phyloP scores from a whole-genome alignment of 768 basidiomycete genomes.

The Pholiota molesta region DNA sequence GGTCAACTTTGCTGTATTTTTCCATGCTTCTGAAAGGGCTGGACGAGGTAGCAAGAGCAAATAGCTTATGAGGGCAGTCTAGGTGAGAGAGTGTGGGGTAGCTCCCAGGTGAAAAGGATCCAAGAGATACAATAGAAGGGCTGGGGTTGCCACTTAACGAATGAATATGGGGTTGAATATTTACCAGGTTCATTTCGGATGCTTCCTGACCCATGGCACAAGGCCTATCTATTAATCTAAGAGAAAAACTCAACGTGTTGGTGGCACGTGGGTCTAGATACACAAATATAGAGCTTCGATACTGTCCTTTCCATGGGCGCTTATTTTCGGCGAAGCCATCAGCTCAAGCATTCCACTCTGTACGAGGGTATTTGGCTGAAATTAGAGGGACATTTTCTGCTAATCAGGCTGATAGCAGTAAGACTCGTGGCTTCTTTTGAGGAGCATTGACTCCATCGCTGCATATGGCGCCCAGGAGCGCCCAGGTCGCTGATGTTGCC shows the following conservation, averaged over 20 bases:
- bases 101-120: not conserved
- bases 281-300: not conserved
- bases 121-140: not conserved
- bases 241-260: not conserved
- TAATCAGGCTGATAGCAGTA: too few relatives aligned
- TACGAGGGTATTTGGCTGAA: too few relatives aligned
- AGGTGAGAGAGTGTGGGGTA: not conserved
- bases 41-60: not conserved
- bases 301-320: not conserved
- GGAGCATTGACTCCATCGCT: too few relatives aligned
- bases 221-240: not conserved
- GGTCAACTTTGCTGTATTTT: not conserved
- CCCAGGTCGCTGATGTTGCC: too few relatives aligned
- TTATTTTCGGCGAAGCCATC: not conserved
- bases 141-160: constrained; percentile 11
- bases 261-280: not conserved
- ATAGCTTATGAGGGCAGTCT: not conserved
- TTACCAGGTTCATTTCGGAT: constrained; percentile 28
- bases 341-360: too few relatives aligned
- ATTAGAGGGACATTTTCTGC: too few relatives aligned
- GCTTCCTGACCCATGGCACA: not conserved
- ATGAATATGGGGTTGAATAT: constrained; percentile 17
- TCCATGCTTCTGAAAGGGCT: not conserved
- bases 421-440: too few relatives aligned
- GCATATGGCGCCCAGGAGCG: too few relatives aligned